Evolutionary conservation across 106 monocot genomes (phyloP).

Genomic region (Acorus gramineus): DNA sequence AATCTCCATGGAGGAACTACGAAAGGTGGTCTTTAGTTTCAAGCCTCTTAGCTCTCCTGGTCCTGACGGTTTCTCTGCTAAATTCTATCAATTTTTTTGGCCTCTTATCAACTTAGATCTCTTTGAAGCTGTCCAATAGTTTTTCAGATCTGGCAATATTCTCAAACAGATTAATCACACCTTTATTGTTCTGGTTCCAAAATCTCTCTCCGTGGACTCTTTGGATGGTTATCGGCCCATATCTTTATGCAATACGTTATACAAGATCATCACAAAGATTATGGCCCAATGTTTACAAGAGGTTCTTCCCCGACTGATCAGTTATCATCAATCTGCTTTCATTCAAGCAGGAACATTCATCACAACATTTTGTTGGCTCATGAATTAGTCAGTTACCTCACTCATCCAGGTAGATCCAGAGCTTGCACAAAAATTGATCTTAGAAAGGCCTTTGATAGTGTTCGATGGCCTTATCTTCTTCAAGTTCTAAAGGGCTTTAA

Average conservation of each 20-base stretch:
- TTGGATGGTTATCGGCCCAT: background rate
- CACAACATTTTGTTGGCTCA: background rate
- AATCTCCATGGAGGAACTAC: too few relatives aligned
- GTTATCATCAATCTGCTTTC: background rate
- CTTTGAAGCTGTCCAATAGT: background rate
- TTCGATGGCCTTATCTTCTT: background rate
- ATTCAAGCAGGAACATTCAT: background rate
- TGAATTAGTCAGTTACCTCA: background rate
- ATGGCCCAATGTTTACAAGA: background rate
- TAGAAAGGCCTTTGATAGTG: background rate
- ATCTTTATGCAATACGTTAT: background rate
- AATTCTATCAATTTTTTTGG: background rate
- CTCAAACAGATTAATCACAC: background rate
- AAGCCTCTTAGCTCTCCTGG: background rate
- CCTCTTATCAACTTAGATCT: background rate
- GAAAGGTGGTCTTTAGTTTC: too few relatives aligned
- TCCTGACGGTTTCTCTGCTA: background rate
- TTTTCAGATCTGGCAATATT: background rate
- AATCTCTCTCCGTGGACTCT: background rate
- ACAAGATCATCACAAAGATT: background rate
- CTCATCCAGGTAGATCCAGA: too few relatives aligned
- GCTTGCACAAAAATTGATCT: background rate
- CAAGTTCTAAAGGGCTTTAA: background rate
- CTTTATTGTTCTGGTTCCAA: background rate
- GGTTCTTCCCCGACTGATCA: background rate